phyloP scores from a whole-genome alignment of 768 basidiomycete species.

The Bullera alba region DNA sequence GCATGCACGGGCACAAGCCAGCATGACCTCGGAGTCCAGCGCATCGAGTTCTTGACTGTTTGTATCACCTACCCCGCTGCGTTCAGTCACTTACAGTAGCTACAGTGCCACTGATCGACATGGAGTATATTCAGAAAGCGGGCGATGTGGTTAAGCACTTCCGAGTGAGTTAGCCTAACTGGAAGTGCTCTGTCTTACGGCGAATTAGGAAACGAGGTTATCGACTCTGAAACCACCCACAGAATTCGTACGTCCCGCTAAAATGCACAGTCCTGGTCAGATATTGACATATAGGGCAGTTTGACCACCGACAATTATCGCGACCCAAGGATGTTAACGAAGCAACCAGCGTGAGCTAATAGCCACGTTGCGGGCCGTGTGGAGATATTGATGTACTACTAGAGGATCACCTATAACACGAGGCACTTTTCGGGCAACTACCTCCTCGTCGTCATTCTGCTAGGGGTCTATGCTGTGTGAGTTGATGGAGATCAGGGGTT shows the following conservation, averaged over 20 bases:
- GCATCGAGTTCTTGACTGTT: no score
- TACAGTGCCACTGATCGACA: no score
- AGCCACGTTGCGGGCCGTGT: background rate
- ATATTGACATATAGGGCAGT: conserved; percentile 17
- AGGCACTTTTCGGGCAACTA: conserved; percentile 67
- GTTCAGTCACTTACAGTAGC: no score
- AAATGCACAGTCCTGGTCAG: no score
- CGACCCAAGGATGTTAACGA: conserved; percentile 46
- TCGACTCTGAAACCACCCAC: conserved; percentile 41
- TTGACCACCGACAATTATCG: conserved; percentile 44
- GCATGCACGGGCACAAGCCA: no score
- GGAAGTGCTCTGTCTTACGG: no score
- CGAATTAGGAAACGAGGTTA: conserved; percentile 41
- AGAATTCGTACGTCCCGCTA: conserved; percentile 43
- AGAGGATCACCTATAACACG: conserved; percentile 93
- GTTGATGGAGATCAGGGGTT: conserved; percentile 27
- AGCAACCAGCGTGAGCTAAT: conserved; percentile 34
- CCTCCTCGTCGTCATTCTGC: conserved; percentile 76
- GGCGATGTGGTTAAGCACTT: conserved; percentile 42
- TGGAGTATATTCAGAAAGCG: conserved; percentile 43
- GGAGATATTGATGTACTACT: background rate
- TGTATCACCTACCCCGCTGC: no score
- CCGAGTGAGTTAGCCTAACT: conserved; percentile 34
- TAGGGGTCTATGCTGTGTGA: conserved; percentile 76
- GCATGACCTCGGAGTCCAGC: no score